Evolutionary conservation across 768 basidiomycete species (phyloP).

Genomic region (Scleroderma citrinum): DNA sequence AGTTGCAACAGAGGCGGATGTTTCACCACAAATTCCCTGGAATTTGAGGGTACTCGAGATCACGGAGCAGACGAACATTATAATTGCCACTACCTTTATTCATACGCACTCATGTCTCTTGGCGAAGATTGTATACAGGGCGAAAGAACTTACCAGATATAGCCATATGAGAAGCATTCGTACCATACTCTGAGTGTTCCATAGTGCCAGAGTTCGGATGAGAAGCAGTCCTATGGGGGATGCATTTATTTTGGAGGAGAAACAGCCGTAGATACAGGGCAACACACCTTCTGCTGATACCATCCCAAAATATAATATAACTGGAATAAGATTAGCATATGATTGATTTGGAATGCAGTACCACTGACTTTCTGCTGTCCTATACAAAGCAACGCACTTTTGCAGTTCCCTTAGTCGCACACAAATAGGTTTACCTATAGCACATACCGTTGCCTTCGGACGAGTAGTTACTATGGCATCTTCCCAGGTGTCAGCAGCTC

Average conservation of each 20-base stretch:
- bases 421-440: not conserved
- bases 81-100: slow-evolving; percentile 3
- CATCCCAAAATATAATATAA: slow-evolving; percentile 5
- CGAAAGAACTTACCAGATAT: slow-evolving; percentile 3
- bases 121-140: not conserved
- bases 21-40: slow-evolving; percentile 3
- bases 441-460: not conserved
- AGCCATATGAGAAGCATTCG: slow-evolving; percentile 1
- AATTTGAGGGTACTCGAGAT: slow-evolving; percentile 5
- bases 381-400: slow-evolving; percentile 9
- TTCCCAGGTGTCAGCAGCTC: not conserved
- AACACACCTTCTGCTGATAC: slow-evolving; percentile 4
- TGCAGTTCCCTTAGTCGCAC: not conserved
- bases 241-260: not conserved
- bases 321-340: not conserved
- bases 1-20: not conserved
- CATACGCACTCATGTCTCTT: not conserved
- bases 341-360: not conserved
- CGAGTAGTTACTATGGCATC: slow-evolving; percentile 1
- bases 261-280: not conserved
- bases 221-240: slow-evolving; percentile 5
- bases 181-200: not conserved
- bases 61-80: slow-evolving; percentile 4
- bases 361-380: slow-evolving; percentile 6
- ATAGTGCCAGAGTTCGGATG: slow-evolving; percentile 9